phyloP scores from a whole-genome alignment of 73 alveolate species.

The Paramecium caudatum region DNA sequence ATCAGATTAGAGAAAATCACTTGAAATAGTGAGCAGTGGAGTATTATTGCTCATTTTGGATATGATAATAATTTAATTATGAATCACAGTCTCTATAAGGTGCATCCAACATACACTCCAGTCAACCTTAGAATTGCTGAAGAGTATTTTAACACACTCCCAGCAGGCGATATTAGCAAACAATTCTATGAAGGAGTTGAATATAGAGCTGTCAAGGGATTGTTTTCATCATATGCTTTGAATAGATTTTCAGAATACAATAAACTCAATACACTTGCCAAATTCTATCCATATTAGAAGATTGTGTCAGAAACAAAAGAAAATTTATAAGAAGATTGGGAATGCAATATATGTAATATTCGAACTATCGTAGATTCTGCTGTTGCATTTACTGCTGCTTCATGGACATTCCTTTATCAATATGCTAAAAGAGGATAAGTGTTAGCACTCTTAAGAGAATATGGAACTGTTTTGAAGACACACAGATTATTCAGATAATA shows the following conservation, averaged over 20 bases:
- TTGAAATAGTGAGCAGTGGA: too few relatives aligned
- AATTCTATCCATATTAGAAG: constrained; percentile 70
- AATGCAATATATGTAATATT: constrained; percentile 44
- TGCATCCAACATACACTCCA: constrained; percentile 32
- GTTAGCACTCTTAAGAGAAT: constrained; percentile 71
- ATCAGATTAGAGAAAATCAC: too few relatives aligned
- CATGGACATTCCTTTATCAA: constrained; percentile 69
- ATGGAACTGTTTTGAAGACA: constrained; percentile 68
- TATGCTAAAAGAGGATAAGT: constrained; percentile 75
- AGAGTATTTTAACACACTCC: constrained; percentile 71
- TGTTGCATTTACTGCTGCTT: constrained; percentile 55
- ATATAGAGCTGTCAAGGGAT: constrained; percentile 69
- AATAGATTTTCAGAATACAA: constrained; percentile 22
- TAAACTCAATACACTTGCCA: constrained; percentile 64
- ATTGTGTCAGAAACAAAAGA: constrained; percentile 40
- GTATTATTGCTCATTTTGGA: too few relatives aligned
- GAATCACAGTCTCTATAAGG: constrained; percentile 19
- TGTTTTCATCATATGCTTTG: neutral
- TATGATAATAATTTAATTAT: constrained; percentile 38
- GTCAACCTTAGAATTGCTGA: constrained; percentile 66
- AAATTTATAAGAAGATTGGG: constrained; percentile 68
- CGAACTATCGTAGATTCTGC: constrained; percentile 44
- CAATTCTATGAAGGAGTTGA: constrained; percentile 69
- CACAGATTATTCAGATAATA: constrained; percentile 52
- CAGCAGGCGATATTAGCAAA: constrained; percentile 71